phyloP scores from a whole-genome alignment of 2,329 filamentous ascomycete genomes.

The Fusarium coffeatum region DNA sequence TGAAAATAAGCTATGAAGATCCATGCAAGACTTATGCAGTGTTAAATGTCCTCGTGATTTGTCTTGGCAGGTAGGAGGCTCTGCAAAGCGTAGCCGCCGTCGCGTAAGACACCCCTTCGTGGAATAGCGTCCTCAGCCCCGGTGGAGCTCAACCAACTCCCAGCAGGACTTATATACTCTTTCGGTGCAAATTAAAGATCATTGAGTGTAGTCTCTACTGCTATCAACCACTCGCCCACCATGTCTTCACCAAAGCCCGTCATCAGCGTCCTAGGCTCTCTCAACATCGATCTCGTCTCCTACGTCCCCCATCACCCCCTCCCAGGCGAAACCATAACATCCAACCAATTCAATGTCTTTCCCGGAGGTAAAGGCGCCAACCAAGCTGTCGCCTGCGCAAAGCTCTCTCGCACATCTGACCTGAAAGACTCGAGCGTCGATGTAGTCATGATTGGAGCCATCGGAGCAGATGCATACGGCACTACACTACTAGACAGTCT shows the following conservation, averaged over 20 bases:
- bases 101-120: conserved; percentile 19
- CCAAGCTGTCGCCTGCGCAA: conserved; percentile 89
- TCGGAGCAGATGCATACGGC: conserved; percentile 76
- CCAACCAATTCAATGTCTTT: conserved; percentile 80
- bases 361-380: conserved; percentile 96
- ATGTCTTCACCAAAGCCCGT: conserved; percentile 9
- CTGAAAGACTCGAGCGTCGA: conserved; percentile 51
- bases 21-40: background rate
- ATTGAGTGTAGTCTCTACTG: background rate
- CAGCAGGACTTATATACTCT: conserved; percentile 3
- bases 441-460: conserved; percentile 80
- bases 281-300: conserved; percentile 94
- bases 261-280: conserved; percentile 89
- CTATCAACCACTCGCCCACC: rapidly evolving
- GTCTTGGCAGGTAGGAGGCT: background rate
- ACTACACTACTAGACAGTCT: conserved; percentile 68
- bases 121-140: background rate
- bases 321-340: conserved; percentile 88
- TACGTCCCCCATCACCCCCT: conserved; percentile 86
- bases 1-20: background rate
- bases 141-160: conserved; percentile 3
- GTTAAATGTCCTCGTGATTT: background rate
- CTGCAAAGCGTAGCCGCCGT: conserved; percentile 7
- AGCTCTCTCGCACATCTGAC: conserved; percentile 71
- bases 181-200: background rate